Evolutionary conservation across 352 stramenopile genomes (phyloP).

Genomic region (Globisporangium cederbergense): DNA sequence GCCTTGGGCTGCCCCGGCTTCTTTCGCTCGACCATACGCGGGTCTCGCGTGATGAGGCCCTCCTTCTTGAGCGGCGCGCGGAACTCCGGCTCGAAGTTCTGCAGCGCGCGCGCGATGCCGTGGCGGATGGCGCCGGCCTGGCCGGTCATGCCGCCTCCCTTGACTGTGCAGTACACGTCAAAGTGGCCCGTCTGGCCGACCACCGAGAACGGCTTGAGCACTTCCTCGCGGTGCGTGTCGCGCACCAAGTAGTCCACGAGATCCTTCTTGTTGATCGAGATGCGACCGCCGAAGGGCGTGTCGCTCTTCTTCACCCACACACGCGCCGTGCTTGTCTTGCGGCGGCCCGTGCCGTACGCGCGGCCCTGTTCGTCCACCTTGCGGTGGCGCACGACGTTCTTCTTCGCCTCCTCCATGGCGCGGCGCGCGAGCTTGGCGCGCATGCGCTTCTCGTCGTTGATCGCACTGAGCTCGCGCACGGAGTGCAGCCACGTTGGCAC

Average conservation of each 20-base stretch:
- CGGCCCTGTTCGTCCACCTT: constrained; percentile 77
- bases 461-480: constrained; percentile 62
- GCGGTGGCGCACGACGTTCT: constrained; percentile 63
- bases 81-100: constrained; percentile 92
- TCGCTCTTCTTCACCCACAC: constrained; percentile 91
- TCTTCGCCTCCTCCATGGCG: constrained; percentile 67
- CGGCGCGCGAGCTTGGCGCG: constrained; percentile 64
- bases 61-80: constrained; percentile 91
- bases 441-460: constrained; percentile 62
- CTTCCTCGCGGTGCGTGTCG: constrained; percentile 86
- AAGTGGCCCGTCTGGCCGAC: constrained; percentile 80
- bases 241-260: constrained; percentile 93
- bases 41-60: constrained; percentile 93
- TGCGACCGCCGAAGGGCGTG: constrained; percentile 76
- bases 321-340: constrained; percentile 92
- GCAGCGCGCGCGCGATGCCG: constrained; percentile 90
- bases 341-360: constrained; percentile 89
- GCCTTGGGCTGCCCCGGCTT: constrained; percentile 95
- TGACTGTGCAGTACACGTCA: constrained; percentile 90
- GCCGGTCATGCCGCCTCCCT: constrained; percentile 91
- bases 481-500: constrained; percentile 82
- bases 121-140: constrained; percentile 93
- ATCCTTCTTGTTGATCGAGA: constrained; percentile 94
- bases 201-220: constrained; percentile 79
- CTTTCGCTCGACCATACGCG: constrained; percentile 96